Percentiles rank a stretch among this genome's conserved stretches.
These are phyloP conservation scores for Phytophthora rubi DNA, from an alignment of 352 stramenopile genomes.

Conservation along the genomic window DNA sequence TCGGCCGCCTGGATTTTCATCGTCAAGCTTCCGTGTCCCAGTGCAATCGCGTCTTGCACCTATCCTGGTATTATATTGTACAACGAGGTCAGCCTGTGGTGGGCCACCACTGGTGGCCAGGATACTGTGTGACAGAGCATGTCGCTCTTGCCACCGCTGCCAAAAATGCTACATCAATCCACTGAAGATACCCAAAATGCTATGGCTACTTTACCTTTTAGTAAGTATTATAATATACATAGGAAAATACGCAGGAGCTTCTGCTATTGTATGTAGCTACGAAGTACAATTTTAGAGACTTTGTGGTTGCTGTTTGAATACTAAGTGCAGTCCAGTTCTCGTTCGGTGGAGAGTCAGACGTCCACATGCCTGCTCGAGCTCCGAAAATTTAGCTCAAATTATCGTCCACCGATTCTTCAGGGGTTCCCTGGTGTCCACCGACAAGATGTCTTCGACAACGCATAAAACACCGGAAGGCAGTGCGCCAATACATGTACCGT, in stretches of 20 bases:
- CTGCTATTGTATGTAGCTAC: no score
- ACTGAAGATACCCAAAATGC: background rate
- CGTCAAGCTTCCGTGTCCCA: background rate
- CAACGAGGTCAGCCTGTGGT: background rate
- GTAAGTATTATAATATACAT: no score
- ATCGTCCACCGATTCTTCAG: background rate
- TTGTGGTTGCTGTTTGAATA: no score
- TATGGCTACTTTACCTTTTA: no score
- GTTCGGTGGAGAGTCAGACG: background rate
- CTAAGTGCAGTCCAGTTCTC: no score
- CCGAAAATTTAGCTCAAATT: constrained; percentile 20
- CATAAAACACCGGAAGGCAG: background rate
- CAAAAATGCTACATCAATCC: constrained; percentile 3
- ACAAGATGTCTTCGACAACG: background rate
- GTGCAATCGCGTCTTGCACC: constrained; percentile 11
- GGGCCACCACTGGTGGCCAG: background rate
- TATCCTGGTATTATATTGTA: background rate
- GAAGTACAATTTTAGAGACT: no score
- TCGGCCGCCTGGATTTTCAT: constrained; percentile 11
- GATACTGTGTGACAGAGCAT: constrained; percentile 4
- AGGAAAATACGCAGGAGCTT: no score
- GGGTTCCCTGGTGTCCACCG: background rate
- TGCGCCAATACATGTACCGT: background rate
- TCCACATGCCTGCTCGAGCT: constrained; percentile 16
- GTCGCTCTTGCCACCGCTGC: background rate